Conservation (phyloP, 176 grass and related monocot genomes). For the Chrysopogon serrulatus region DNA sequence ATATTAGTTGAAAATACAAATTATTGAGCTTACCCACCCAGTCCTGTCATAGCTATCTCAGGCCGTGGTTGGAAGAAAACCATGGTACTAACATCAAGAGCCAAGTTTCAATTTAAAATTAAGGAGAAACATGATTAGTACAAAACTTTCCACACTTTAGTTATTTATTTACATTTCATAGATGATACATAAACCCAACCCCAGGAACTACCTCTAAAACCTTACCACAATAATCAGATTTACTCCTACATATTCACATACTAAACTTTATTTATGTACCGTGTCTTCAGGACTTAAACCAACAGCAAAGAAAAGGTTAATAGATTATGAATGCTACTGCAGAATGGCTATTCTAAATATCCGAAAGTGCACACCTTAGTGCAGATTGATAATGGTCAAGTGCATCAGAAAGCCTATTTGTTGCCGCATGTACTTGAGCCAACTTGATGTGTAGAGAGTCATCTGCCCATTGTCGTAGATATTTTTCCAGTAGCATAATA, state of each 20-base stretch:
- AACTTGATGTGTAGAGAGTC: constrained; percentile 95
- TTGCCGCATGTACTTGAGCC: constrained; percentile 86
- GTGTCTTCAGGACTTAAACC: neutral
- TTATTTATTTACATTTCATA: neutral
- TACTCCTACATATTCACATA: neutral
- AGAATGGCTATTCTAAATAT: constrained; percentile 6
- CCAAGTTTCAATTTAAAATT: neutral
- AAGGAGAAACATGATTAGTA: neutral
- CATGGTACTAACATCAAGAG: neutral
- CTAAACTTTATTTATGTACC: neutral
- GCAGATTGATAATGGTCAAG: constrained; percentile 95
- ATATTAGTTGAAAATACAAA: neutral
- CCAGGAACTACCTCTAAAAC: neutral
- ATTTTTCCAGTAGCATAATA: constrained; percentile 78
- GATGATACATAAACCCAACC: neutral
- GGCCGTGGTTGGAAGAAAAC: neutral
- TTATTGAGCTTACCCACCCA: neutral
- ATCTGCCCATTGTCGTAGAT: constrained; percentile 76
- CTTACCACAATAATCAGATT: neutral
- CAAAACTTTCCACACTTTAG: neutral
- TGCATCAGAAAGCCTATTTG: constrained; percentile 89
- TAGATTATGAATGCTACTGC: neutral
- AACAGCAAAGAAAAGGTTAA: neutral
- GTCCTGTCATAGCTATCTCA: neutral
- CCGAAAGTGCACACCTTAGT: constrained; percentile 59